Evolutionary conservation across 2,329 filamentous ascomycete species (phyloP).

Genomic region (Monosporascus sp.): DNA sequence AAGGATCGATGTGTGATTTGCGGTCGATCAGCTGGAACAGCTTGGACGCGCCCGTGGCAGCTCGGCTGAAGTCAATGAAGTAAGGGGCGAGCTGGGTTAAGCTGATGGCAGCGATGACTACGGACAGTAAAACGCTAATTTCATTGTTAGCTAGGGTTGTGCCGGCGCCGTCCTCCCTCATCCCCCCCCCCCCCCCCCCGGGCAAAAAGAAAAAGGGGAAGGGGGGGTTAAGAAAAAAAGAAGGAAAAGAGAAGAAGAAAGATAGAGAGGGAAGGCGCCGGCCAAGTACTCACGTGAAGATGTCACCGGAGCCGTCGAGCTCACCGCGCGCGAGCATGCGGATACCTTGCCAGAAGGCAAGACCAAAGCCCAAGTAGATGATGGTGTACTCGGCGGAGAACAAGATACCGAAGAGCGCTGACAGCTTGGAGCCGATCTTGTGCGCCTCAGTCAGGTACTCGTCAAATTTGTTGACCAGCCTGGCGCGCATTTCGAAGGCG

Average conservation of each 20-base stretch:
- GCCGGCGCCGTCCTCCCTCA: not conserved
- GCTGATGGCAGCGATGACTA: slow-evolving; percentile 33
- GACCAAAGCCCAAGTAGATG: slow-evolving; percentile 36
- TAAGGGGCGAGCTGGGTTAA: slow-evolving; percentile 33
- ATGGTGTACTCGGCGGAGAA: slow-evolving; percentile 35
- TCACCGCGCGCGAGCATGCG: slow-evolving; percentile 32
- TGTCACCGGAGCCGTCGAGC: slow-evolving; percentile 30
- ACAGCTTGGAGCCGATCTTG: slow-evolving; percentile 32
- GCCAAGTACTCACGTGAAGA: slow-evolving; percentile 30
- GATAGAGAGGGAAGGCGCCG: not conserved
- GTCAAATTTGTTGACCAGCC: slow-evolving; percentile 34
- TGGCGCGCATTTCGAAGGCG: slow-evolving; percentile 36
- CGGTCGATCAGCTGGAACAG: slow-evolving; percentile 35
- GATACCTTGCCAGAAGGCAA: slow-evolving; percentile 42
- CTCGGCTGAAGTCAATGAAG: slow-evolving; percentile 32
- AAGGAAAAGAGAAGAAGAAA: not conserved
- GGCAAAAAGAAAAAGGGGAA: no score
- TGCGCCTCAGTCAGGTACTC: slow-evolving; percentile 32
- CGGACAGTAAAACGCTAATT: slow-evolving; percentile 32
- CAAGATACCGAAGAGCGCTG: slow-evolving; percentile 31
- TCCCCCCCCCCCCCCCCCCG: no score
- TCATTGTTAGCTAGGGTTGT: slow-evolving; percentile 9
- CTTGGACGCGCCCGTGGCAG: slow-evolving; percentile 30
- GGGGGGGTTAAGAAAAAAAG: no score
- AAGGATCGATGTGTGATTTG: slow-evolving; percentile 29